Percentiles rank a stretch among this genome's conserved stretches.
Evolutionary conservation across 805 yeast species (phyloP).

Genomic region (Wickerhamomyces tratensis): DNA sequence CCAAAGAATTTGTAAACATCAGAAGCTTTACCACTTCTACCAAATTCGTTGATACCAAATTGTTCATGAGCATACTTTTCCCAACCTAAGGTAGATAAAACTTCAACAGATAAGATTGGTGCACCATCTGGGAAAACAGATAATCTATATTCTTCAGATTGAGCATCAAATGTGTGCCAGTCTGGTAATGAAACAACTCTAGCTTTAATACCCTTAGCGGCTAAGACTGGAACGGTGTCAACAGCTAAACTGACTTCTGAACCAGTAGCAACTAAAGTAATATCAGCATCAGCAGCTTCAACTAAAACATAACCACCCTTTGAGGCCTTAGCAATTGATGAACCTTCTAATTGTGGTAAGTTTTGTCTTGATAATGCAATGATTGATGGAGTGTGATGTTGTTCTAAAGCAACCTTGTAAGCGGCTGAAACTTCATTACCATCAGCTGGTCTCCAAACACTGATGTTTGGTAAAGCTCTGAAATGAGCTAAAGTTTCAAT

Average conservation of each 20-base stretch:
- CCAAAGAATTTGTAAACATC: conserved; percentile 79
- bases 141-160: conserved; percentile 69
- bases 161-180: conserved; percentile 81
- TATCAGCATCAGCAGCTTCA: conserved; percentile 50
- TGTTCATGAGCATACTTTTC: conserved; percentile 91
- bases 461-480: conserved; percentile 74
- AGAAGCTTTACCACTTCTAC: conserved; percentile 88
- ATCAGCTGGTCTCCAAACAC: conserved; percentile 91
- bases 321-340: conserved; percentile 80
- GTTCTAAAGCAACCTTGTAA: conserved; percentile 53
- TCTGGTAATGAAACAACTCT: conserved; percentile 91
- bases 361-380: conserved; percentile 79
- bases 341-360: conserved; percentile 90
- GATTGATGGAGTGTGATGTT: conserved; percentile 59
- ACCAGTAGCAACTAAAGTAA: conserved; percentile 84
- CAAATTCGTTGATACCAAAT: conserved; percentile 91
- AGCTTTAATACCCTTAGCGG: conserved; percentile 57
- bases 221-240: conserved; percentile 70
- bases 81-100: conserved; percentile 88
- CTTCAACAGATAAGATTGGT: conserved; percentile 92
- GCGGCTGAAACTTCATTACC: conserved; percentile 87
- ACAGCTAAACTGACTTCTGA: conserved; percentile 80
- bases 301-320: conserved; percentile 89
- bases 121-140: conserved; percentile 91
- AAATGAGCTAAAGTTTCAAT: conserved; percentile 81